phyloP scores from a whole-genome alignment of 352 stramenopile genomes.

The Halophytophthora polymorphica region DNA sequence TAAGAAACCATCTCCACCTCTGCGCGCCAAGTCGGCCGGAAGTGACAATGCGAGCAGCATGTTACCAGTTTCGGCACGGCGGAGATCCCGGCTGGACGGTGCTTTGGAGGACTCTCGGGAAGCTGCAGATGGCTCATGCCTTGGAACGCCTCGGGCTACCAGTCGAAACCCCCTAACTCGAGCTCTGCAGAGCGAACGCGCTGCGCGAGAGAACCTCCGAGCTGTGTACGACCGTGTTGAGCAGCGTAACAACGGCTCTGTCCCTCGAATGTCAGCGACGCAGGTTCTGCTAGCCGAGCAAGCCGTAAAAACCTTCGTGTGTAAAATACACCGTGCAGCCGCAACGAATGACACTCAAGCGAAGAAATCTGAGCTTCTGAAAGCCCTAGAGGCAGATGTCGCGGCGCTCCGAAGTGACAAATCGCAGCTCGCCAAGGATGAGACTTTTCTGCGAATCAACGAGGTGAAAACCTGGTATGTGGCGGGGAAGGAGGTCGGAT shows the following conservation, averaged over 20 bases:
- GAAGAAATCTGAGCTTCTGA: slow-evolving; percentile 6
- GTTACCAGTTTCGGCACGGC: slow-evolving; percentile 3
- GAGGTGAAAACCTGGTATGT: slow-evolving; percentile 35
- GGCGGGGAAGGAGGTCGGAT: slow-evolving; percentile 43
- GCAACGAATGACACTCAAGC: slow-evolving; percentile 9
- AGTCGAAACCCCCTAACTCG: neutral
- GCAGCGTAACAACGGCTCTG: slow-evolving; percentile 8
- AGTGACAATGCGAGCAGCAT: neutral
- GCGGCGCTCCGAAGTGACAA: neutral
- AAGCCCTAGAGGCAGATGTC: slow-evolving; percentile 4
- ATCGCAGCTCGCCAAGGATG: neutral
- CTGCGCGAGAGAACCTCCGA: slow-evolving; percentile 11
- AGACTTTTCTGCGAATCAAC: slow-evolving; percentile 4
- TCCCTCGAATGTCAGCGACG: slow-evolving; percentile 2
- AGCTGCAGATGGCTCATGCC: neutral
- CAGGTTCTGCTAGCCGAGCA: slow-evolving; percentile 10
- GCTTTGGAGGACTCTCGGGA: slow-evolving; percentile 17
- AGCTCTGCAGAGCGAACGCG: slow-evolving; percentile 1
- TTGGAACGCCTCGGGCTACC: slow-evolving; percentile 3
- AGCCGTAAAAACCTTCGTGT: slow-evolving; percentile 16
- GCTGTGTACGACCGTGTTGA: slow-evolving; percentile 16
- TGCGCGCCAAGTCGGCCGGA: slow-evolving; percentile 2
- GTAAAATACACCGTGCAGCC: slow-evolving; percentile 14
- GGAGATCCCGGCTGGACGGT: slow-evolving; percentile 16
- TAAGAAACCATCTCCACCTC: slow-evolving; percentile 8